Conservation (phyloP, 371 early-diverging fungal species). For the Sporodiniella umbellata region DNA sequence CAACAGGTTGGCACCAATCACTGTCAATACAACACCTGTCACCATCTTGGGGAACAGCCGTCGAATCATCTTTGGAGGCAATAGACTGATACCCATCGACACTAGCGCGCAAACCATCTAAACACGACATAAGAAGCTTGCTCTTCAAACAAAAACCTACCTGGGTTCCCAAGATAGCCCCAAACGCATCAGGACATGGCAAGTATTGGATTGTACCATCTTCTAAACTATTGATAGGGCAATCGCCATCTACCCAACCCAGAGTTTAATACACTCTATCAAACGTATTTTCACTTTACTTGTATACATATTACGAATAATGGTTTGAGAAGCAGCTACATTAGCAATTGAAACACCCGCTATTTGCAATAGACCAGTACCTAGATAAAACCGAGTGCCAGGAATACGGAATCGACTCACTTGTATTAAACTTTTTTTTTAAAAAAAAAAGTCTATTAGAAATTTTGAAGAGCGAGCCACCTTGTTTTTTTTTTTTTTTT, state of each 20-base stretch:
- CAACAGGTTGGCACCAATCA: conserved; percentile 51
- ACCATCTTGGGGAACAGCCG: conserved; percentile 54
- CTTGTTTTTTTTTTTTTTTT: no score
- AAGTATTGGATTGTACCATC: conserved; percentile 39
- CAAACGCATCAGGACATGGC: conserved; percentile 53
- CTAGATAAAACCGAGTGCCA: conserved; percentile 35
- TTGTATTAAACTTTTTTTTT: conserved; percentile 36
- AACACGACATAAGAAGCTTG: no score
- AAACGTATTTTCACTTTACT: conserved; percentile 4
- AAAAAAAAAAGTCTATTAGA: no score
- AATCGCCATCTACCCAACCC: conserved; percentile 31
- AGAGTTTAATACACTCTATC: no score
- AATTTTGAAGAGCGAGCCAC: no score
- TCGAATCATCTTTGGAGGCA: conserved; percentile 45
- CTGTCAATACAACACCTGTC: conserved; percentile 46
- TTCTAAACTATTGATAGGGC: conserved; percentile 28
- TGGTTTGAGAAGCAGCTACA: conserved; percentile 16
- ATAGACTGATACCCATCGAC: conserved; percentile 43
- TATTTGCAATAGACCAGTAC: conserved; percentile 34
- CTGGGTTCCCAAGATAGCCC: conserved; percentile 54
- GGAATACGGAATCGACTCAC: conserved; percentile 41
- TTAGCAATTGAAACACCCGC: conserved; percentile 22
- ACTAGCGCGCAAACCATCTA: conserved; percentile 48
- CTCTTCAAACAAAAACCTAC: no score
- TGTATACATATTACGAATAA: conserved; percentile 32